Base-by-base conservation (phyloP, 2,329 filamentous ascomycete genomes). In the Neofusicoccum kwambonambiense region DNA sequence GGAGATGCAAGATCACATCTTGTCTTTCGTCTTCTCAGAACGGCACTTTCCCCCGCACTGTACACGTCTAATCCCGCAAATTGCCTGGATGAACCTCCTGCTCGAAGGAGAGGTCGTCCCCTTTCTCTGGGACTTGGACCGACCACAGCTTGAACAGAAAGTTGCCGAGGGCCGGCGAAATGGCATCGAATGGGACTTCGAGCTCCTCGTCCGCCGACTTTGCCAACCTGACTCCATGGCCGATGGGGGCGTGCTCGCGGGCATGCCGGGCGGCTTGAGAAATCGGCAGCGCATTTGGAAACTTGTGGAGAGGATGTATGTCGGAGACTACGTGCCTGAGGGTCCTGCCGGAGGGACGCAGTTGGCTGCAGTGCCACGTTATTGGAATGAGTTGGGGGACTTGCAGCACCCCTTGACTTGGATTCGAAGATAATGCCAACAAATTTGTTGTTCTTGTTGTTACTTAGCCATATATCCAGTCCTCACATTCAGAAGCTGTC, bases 101-200 rank as follows among this genome's bases (percentile, higher is more conserved):
- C 39, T 58, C 15, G 22, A 58, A 5, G 54, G 22, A 6, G 9
- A n/a, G 17, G 15, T 34, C 3, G 39, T 58, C 19, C 54, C 54
- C 19, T 58, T 44, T 15, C 54, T 58, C 5, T 58, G 54, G 54
- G 54, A 58, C 13, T 22, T 58, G 39, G 37, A 42, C 15, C 54
- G 54, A 12, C 22, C 8, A 11, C 22, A 31, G 9, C 19, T 58
- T 5, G 39, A 44, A 39, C 27, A 5, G 54, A 58, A 58, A 19
- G 27, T 58, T 2, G 54, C 41, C 12, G 54, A 56, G 7, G 52
- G 35, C 6, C 17, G 19, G 11, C 11, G 15, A 31, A 58, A 83
- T 70, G 77, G 77, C 62, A 78, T 82, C 4, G 77, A 82, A 67
- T 84, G 82, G 82, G 82, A 84, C n/a, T 78, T 81, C 56, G 78